A percentile compares a stretch with the other conserved stretches of the same genome.
Evolutionary conservation across 1,284 basidiomycete species (phyloP).

Genomic region (Waitea zeae): DNA sequence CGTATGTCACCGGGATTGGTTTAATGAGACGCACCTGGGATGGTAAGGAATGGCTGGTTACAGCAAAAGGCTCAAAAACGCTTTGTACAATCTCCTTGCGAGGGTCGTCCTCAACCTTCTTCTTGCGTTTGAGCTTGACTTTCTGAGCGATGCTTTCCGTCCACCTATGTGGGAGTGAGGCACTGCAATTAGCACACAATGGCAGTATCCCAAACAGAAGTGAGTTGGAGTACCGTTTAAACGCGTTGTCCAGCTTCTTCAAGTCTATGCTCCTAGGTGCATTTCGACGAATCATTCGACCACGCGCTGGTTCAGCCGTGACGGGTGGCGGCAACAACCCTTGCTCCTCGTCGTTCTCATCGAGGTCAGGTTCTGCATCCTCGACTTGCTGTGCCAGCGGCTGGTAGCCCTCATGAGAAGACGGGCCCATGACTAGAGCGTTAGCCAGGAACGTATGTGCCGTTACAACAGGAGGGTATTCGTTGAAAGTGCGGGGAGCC

Average conservation of each 20-base stretch:
- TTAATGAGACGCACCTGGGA: too few species aligned
- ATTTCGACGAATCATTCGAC: constrained; percentile 20
- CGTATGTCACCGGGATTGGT: too few species aligned
- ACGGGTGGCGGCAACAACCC: constrained; percentile 17
- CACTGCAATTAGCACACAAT: background rate
- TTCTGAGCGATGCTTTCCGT: constrained; percentile 73
- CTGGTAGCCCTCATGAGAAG: constrained; percentile 44
- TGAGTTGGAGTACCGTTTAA: constrained; percentile 58
- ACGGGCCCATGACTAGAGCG: too few species aligned
- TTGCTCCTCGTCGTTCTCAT: constrained; percentile 36
- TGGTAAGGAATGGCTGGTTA: background rate
- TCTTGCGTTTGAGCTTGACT: constrained; percentile 62
- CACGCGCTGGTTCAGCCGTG: too few species aligned
- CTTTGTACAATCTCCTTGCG: constrained; percentile 61
- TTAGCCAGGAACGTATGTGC: too few species aligned
- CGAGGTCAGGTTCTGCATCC: constrained; percentile 8
- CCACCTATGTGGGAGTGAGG: constrained; percentile 34
- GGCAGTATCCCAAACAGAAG: background rate
- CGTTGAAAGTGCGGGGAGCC: too few species aligned
- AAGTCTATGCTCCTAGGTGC: constrained; percentile 52
- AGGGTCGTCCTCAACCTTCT: constrained; percentile 47
- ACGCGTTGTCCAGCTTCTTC: constrained; percentile 60
- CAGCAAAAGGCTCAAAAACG: constrained; percentile 40
- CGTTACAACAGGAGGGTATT: too few species aligned
- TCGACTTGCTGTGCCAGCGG: constrained; percentile 34